Evolutionary conservation across 805 yeast species (phyloP), one percentile per base, ranked within the genome.

Genomic region (Saccharomycopsis sp.): DNA sequence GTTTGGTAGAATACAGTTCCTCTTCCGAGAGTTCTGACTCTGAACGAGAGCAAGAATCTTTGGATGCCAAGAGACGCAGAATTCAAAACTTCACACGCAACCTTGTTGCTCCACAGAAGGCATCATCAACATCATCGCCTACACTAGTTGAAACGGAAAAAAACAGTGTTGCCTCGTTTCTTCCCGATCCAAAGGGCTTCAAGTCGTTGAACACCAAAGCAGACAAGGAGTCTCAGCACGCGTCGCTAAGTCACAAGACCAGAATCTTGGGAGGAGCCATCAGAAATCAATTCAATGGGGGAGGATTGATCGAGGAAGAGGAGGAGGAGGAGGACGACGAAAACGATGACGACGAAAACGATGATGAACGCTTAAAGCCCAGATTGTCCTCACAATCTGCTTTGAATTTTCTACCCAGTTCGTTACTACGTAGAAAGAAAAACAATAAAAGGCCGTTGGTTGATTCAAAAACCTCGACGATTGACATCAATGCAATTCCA

Each of bases 201-300:
- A 38, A 30, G n/a, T 20, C 8, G 13, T 12, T 15, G 13, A 16
- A 26, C 21, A 21, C 21, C 7, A 30, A 18, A 30, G n/a, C 4
- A 20, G 16, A 30, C 20, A 26, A 29, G 4, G 5, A 15, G 39
- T 5, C 6, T 6, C 9, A 9, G 4, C 19, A 31, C n/a, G 20
- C 25, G 25, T 12, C 16, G 13, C 3, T 21, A 16, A 32, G 20
- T 21, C 31, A 26, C 10, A 20, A 8, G n/a, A 17, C 32, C 5
- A 15, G 30, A 18, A 45, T 45, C 2, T 46, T 55, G 8, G 59
- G 59, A 10, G 39, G 51, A 4, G 52, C 48, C 1, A 46, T 53
- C 9, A 48, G 48, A 31, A 53, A 53, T 39, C 53, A 55, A 4
- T 53, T 53, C 41, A 55, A 53, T 41, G 53, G 50, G 15, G 34